Evolutionary conservation across 257 asterid genomes (phyloP), one percentile per base, ranked within the genome.

Genomic region (Fraxinus cuspidata): DNA sequence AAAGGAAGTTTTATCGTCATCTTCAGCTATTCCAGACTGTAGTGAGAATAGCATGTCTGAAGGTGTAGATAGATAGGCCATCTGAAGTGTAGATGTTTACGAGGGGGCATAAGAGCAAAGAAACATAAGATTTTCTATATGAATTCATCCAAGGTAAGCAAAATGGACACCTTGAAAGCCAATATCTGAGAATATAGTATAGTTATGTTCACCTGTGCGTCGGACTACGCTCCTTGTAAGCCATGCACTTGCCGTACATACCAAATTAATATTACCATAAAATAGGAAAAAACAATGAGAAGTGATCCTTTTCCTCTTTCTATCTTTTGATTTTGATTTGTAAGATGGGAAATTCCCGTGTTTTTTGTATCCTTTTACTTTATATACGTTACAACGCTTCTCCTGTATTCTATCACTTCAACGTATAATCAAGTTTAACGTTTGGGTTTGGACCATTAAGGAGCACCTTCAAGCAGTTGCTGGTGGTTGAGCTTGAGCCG

Each of bases 1-100:
- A 73, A 92, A 92, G 87, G 68, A 85, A 11, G 84, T 82, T 63
- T 65, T 84, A 0, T 73, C 89, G 0, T 81, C 86, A 42, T 83
- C 90, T 80, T 84, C 86, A n/a, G 85, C 92, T 4, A 77, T 85
- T 40, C 34, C 78, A 1, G 89, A 74, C 74, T 69, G 85, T 15
- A 37, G 80, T 40, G 88, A 81, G 74, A n/a, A 77, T 68, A 73
- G 74, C 49, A 63, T 63, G 8, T 63, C 74, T 64, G 78, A 68
- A 81, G 7, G 76, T 44, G 60, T 49, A 44, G 76, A 78, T 66
- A 86, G 80, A 83, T 34, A 23, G 18, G 44, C 47, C 38, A 65
- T 40, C 78, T n/a, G 37, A 79, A 63, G 49, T 79, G 80, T 21
- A 32, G 71, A 75, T 70, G 51, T 74, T 25, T 60, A 63, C 40